Evolutionary conservation across 2,329 filamentous ascomycete species (phyloP).

Genomic region (Tricladium varicosporioides): DNA sequence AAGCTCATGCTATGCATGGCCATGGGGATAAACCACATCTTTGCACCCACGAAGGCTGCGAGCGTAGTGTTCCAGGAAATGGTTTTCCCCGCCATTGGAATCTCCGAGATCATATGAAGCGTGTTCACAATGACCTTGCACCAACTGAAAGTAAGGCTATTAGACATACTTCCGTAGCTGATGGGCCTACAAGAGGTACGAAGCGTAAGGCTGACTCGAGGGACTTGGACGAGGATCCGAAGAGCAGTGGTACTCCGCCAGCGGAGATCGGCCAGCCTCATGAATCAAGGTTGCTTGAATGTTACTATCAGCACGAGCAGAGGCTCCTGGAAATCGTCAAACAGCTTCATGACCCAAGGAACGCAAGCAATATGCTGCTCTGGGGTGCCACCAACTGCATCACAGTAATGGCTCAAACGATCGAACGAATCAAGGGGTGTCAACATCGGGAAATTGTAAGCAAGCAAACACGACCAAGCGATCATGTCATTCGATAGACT

Average conservation of each 20-base stretch:
- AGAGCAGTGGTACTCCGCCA: constrained; percentile 27
- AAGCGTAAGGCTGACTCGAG: constrained; percentile 32
- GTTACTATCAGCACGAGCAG: constrained; percentile 29
- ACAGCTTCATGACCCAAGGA: constrained; percentile 28
- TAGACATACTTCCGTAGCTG: constrained; percentile 25
- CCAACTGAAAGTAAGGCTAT: constrained; percentile 26
- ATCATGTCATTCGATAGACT: not conserved
- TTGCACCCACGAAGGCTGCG: constrained; percentile 84
- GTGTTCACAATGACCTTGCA: constrained; percentile 66
- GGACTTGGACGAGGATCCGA: constrained; percentile 25
- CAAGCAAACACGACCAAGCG: not conserved
- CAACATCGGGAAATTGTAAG: constrained; percentile 11
- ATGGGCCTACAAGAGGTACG: constrained; percentile 21
- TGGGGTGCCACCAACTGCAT: constrained; percentile 28
- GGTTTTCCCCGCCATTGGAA: constrained; percentile 97
- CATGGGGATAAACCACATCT: constrained; percentile 90
- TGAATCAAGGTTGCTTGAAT: constrained; percentile 29
- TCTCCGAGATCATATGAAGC: constrained; percentile 93
- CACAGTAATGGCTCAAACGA: constrained; percentile 31
- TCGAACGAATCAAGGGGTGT: constrained; percentile 26
- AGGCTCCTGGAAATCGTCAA: constrained; percentile 26
- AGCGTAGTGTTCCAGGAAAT: constrained; percentile 76
- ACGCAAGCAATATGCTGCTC: constrained; percentile 27
- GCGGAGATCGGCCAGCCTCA: constrained; percentile 22
- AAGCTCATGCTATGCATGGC: constrained; percentile 93